Conservation (phyloP, 2,329 filamentous ascomycete species). For the Aureobasidium pullulans region DNA sequence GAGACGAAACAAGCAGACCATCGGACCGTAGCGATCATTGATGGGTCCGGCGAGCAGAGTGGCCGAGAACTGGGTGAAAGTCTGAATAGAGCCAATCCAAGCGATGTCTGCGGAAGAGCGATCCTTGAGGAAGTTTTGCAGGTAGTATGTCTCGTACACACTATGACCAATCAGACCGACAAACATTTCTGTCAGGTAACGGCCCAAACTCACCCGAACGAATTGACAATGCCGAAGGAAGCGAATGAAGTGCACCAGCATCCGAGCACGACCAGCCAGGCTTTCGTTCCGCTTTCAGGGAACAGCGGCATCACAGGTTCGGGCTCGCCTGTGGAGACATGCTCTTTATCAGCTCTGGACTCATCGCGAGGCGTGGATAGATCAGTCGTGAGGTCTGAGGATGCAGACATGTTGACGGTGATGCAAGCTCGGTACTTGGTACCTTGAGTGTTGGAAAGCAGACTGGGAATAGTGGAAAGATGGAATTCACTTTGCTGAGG, state of each 20-base stretch:
- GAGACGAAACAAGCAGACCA: constrained; percentile 15
- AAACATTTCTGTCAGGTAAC: too few relatives aligned
- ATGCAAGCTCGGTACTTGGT: too few relatives aligned
- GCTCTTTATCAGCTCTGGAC: too few relatives aligned
- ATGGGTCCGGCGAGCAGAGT: constrained; percentile 42
- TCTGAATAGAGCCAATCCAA: constrained; percentile 42
- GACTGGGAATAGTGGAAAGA: too few relatives aligned
- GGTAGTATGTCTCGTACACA: constrained; percentile 18
- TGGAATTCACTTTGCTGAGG: too few relatives aligned
- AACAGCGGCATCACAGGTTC: neutral
- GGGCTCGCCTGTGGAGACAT: neutral
- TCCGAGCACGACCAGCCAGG: constrained; percentile 16
- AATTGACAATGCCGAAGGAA: constrained; percentile 14
- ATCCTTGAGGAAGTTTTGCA: neutral
- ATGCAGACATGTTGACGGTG: too few relatives aligned
- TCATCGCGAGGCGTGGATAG: too few relatives aligned
- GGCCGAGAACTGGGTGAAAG: constrained; percentile 41
- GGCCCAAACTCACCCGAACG: constrained; percentile 4
- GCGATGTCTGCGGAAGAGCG: constrained; percentile 30
- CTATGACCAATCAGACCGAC: neutral
- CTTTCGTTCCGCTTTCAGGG: constrained; percentile 14
- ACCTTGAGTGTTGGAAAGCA: too few relatives aligned
- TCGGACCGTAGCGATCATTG: constrained; percentile 38
- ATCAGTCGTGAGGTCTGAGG: too few relatives aligned
- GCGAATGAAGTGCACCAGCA: constrained; percentile 12